A percentile compares a stretch with the other conserved stretches of the same genome.
phyloP scores from a whole-genome alignment of 1,284 basidiomycete species.

The Rhodotorula sp. region DNA sequence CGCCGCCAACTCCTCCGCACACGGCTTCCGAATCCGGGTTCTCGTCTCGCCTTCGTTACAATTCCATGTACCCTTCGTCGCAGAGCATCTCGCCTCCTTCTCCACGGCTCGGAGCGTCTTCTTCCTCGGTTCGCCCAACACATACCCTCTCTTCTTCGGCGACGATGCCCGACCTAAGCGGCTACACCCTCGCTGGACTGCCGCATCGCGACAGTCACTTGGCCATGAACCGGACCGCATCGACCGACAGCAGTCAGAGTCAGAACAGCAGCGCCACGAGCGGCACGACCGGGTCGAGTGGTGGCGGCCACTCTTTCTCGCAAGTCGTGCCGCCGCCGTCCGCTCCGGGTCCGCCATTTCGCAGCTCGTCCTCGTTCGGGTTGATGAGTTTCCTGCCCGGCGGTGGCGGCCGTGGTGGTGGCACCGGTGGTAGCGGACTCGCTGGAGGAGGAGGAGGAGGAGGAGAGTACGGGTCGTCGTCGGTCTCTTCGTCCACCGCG shows the following conservation, averaged over 20 bases:
- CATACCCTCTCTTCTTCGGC: neutral
- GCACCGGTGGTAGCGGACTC: no score
- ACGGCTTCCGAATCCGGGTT: neutral
- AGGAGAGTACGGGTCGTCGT: neutral
- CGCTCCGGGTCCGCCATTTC: neutral
- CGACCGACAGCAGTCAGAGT: constrained; percentile 2
- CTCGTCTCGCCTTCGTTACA: neutral
- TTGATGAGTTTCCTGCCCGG: constrained; percentile 3
- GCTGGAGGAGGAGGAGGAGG: no score
- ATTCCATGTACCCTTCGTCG: neutral
- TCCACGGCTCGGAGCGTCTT: neutral
- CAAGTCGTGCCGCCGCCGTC: neutral
- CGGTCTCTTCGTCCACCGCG: neutral
- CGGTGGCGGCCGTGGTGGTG: neutral
- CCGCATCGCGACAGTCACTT: neutral
- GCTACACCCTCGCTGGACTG: constrained; percentile 8
- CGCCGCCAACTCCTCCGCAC: neutral
- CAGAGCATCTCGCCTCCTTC: neutral
- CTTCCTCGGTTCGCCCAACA: neutral
- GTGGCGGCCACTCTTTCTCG: neutral
- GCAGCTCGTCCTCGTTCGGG: constrained; percentile 15
- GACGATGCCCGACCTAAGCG: constrained; percentile 27
- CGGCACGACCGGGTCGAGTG: neutral
- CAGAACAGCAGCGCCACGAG: neutral
- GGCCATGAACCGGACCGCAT: constrained; percentile 6